Evolutionary conservation across 345 rosid species (phyloP).

Genomic region (Eucalyptus viminalis): DNA sequence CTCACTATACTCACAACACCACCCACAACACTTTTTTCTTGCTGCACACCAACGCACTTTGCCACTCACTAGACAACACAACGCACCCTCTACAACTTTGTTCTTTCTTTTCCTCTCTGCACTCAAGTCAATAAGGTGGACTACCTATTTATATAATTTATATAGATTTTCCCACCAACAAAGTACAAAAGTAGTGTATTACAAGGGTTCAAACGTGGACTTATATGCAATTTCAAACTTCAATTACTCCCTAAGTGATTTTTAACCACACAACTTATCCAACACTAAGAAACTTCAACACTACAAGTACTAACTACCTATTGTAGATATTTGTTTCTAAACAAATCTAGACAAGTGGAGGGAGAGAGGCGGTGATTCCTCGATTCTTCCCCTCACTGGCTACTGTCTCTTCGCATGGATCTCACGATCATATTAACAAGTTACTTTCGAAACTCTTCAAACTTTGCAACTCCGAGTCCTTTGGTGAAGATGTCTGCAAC

Average conservation of each 20-base stretch:
- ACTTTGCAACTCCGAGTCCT: no score
- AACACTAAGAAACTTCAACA: neutral
- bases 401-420: no score
- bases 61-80: neutral
- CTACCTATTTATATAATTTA: neutral
- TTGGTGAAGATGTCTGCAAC: no score
- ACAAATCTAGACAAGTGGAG: neutral
- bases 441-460: no score
- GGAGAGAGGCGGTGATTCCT: neutral
- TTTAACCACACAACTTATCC: neutral
- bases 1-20: no score
- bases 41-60: neutral
- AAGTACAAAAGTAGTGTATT: neutral
- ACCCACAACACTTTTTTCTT: no score
- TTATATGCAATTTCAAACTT: neutral
- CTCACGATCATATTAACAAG: no score
- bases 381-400: rapidly evolving
- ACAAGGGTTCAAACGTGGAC: neutral
- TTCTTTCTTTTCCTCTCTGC: neutral
- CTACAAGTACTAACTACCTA: neutral
- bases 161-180: neutral
- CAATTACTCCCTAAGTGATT: neutral
- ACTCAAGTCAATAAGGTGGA: neutral
- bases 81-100: neutral
- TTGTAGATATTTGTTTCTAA: no score